Conservation (phyloP, 1,284 basidiomycete genomes). For the Ceratobasidium sp. region DNA sequence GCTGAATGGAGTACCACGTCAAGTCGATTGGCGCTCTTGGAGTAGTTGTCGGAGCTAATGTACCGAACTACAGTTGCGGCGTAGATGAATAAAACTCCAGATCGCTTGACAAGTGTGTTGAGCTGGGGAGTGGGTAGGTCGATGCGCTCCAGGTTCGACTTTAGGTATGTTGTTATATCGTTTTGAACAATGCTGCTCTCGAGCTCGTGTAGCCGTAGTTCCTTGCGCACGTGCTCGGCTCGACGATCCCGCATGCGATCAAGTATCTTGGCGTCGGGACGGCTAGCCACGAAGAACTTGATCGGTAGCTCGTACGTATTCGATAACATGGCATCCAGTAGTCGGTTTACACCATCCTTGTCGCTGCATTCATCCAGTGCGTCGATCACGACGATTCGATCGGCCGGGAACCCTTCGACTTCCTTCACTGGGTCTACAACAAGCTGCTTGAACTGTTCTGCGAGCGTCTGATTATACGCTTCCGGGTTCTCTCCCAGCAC, state of each 20-base stretch:
- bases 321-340: neutral
- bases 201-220: slow-evolving; percentile 34
- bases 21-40: neutral
- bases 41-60: neutral
- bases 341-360: neutral
- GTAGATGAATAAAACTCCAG: neutral
- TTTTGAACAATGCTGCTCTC: slow-evolving; percentile 20
- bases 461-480: neutral
- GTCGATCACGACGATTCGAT: slow-evolving; percentile 2
- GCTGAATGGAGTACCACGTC: neutral
- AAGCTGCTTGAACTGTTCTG: neutral
- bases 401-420: neutral
- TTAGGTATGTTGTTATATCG: slow-evolving; percentile 39
- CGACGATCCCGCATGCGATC: neutral
- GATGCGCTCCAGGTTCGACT: neutral
- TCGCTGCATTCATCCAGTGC: slow-evolving; percentile 1
- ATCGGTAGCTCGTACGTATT: neutral
- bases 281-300: slow-evolving; percentile 9
- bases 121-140: neutral
- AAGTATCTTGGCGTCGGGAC: neutral
- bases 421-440: too few species aligned
- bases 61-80: neutral
- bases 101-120: neutral
- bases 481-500: neutral
- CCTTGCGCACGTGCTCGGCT: neutral